Base-by-base conservation (phyloP, 345 rosid species). In the Hibiscus trionum region DNA sequence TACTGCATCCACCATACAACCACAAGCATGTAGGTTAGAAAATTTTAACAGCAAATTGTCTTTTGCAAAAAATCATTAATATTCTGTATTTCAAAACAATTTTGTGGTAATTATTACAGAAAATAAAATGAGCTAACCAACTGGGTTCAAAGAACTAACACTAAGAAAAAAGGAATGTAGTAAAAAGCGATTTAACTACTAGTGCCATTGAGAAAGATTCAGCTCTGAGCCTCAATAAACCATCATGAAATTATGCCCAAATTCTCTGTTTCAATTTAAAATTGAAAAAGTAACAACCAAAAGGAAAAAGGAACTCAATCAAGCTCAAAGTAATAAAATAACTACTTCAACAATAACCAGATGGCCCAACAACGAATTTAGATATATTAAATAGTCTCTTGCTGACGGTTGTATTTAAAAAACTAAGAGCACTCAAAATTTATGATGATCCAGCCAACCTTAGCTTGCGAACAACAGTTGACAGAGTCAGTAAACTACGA, bases 391-490 rank as follows among this genome's bases (percentile, higher is more conserved):
- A 31, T 19, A 61, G 26, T 62, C 52, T 62, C 21, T 47, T 3
- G 57, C 47, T 27, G 50, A 55, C 15, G 17, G 33, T 47, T 75
- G 70, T 12, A 46, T 56, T 35, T 16, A 0, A 42, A 53, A 66
- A 71, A 64, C 14, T 17, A 27, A 1, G 49, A 42, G 65, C 26
- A 61, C 44, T 39, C 31, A 15, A 42, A 72, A 56, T 44, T 10
- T 14, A 55, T 4, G 55, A 59, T 59, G 73, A 66, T 33, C 66
- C 27, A 56, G 17, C 76, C 76, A 44, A 94, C 98, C 98, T 94
- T 67, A 94, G 92, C 82, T 94, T 94, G 75, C 98, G 95, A 74
- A 94, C 88, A 73, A 94, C 98, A 21, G 97, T 94, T 79, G 96
- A 88, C 73, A 93, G 82, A 75, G 98, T 93, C 82, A 93, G 83